Conservation (phyloP, 2,329 filamentous ascomycete genomes). For the Aspergillus pseudoviridinutans region DNA sequence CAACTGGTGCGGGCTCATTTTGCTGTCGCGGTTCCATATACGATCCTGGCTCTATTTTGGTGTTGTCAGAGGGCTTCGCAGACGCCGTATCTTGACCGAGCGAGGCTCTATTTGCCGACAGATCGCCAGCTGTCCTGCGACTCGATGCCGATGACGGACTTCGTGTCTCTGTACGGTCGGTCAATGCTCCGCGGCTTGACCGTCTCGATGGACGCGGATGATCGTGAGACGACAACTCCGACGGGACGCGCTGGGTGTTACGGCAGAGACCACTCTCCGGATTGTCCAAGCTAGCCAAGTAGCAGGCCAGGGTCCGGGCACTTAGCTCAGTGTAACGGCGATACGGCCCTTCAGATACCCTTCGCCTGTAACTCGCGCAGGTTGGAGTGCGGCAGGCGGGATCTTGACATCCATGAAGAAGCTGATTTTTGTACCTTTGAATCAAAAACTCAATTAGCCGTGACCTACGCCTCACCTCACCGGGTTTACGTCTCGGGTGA, state of each 20-base stretch:
- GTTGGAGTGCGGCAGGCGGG: conserved; percentile 68
- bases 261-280: conserved; percentile 67
- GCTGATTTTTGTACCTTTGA: conserved; percentile 72
- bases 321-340: conserved; percentile 77
- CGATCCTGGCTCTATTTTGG: neutral
- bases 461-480: neutral
- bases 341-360: conserved; percentile 64
- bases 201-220: conserved; percentile 25
- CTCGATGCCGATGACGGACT: neutral
- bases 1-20: conserved; percentile 14
- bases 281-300: conserved; percentile 75
- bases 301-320: conserved; percentile 74
- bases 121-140: neutral
- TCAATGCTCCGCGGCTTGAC: conserved; percentile 28
- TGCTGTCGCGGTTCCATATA: conserved; percentile 6
- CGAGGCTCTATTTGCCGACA: neutral
- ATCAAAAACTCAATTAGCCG: conserved; percentile 5
- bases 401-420: conserved; percentile 74
- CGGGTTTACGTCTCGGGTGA: conserved; percentile 4
- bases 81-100: neutral
- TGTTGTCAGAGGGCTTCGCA: neutral
- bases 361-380: conserved; percentile 73
- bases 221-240: conserved; percentile 24
- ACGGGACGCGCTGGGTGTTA: conserved; percentile 32
- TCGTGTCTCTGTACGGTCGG: conserved; percentile 2